These are phyloP conservation scores for Pseudocercospora cruenta DNA, from an alignment of 2,329 filamentous ascomycete species.

Conservation along the genomic window DNA sequence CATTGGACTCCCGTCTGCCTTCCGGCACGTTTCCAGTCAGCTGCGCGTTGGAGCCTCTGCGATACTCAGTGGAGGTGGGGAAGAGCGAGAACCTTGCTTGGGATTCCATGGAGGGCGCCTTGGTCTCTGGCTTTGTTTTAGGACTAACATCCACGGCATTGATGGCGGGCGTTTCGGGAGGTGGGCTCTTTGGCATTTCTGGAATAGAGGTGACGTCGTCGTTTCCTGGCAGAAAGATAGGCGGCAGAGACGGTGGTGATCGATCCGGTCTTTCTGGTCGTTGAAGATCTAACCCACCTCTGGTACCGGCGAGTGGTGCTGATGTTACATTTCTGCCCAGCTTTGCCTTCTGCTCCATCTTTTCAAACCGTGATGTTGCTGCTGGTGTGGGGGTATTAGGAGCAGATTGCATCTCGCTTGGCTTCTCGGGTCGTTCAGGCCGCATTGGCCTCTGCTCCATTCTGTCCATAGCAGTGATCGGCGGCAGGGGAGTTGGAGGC, in stretches of 20 bases:
- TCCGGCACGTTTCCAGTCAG: neutral
- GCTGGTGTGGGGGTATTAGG: neutral
- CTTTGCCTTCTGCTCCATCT: slow-evolving; percentile 4
- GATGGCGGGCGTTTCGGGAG: neutral
- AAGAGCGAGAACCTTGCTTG: neutral
- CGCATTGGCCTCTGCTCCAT: slow-evolving; percentile 1
- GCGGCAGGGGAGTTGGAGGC: slow-evolving; percentile 1
- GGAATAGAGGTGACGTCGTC: neutral
- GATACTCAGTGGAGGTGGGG: neutral
- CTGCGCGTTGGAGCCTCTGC: neutral
- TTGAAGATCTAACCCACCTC: neutral
- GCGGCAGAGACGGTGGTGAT: neutral
- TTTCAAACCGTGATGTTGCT: slow-evolving; percentile 1
- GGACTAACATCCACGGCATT: slow-evolving; percentile 1
- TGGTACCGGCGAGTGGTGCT: neutral
- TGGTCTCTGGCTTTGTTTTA: neutral
- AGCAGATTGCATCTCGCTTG: slow-evolving; percentile 5
- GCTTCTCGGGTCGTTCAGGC: slow-evolving; percentile 1
- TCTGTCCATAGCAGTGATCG: slow-evolving; percentile 2
- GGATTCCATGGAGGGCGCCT: neutral
- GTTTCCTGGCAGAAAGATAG: neutral
- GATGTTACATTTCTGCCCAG: neutral
- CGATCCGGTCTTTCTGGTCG: neutral
- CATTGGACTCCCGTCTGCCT: neutral
- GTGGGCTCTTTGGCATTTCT: neutral